phyloP scores from a whole-genome alignment of 2,329 filamentous ascomycete species.

The Dryadomyces quercus-mongolicae region DNA sequence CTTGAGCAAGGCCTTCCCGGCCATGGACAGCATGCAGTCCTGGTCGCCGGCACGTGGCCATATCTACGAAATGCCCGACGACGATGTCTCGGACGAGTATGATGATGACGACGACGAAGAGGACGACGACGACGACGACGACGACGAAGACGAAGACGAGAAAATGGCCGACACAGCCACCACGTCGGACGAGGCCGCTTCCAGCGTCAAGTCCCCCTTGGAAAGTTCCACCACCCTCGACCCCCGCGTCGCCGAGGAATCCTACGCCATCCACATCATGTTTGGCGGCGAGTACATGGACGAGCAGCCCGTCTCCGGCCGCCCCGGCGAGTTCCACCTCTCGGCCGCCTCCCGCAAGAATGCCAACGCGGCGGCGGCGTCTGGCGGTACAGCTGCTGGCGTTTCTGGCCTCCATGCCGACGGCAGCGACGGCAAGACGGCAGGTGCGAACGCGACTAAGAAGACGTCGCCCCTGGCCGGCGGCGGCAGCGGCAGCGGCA shows the following conservation, averaged over 20 bases:
- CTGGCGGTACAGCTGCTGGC: neutral
- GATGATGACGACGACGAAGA: constrained; percentile 1
- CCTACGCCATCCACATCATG: constrained; percentile 42
- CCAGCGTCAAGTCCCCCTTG: neutral
- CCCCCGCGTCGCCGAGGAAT: constrained; percentile 40
- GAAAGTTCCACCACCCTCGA: constrained; percentile 21
- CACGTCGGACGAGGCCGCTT: neutral
- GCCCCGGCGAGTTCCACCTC: constrained; percentile 53
- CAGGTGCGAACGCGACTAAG: neutral
- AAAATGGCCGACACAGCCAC: neutral
- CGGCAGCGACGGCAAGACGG: neutral
- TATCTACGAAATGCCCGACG: constrained; percentile 30
- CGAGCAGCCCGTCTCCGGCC: constrained; percentile 55
- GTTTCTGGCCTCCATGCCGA: neutral
- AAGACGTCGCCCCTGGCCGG: constrained; percentile 10
- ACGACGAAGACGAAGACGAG: constrained; percentile 1
- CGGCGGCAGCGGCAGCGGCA: too few species aligned
- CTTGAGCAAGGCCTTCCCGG: constrained; percentile 39
- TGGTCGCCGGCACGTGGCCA: constrained; percentile 45
- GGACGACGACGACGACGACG: constrained; percentile 4
- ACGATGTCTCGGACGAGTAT: neutral
- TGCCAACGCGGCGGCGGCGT: constrained; percentile 2
- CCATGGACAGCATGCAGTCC: constrained; percentile 35
- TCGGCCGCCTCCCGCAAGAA: constrained; percentile 41
- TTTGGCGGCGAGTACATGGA: constrained; percentile 55